Percentiles rank a stretch among this genome's conserved stretches.
These are phyloP conservation scores for Rhizopogon vinicolor DNA, from an alignment of 768 basidiomycete genomes.

Conservation along the genomic window DNA sequence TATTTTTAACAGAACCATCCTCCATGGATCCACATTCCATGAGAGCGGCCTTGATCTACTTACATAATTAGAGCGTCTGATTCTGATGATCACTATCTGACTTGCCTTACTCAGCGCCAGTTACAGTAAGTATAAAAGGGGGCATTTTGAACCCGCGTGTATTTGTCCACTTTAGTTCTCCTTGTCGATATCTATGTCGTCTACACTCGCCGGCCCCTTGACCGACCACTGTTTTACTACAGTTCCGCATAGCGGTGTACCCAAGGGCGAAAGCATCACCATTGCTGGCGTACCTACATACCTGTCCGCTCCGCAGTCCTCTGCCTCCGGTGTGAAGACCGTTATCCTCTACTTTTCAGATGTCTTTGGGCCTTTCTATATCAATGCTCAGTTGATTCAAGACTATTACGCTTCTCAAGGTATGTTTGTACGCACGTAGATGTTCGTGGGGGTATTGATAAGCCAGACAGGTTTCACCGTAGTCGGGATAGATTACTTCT, in stretches of 20 bases:
- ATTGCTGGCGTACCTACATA: constrained; percentile 46
- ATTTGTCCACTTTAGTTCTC: background rate
- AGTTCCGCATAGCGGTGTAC: constrained; percentile 47
- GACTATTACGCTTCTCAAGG: constrained; percentile 62
- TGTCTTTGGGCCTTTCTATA: constrained; percentile 53
- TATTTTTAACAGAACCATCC: too few relatives aligned
- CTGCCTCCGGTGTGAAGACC: constrained; percentile 26
- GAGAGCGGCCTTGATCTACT: too few relatives aligned
- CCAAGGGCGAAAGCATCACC: constrained; percentile 34
- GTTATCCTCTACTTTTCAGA: constrained; percentile 58
- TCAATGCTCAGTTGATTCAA: constrained; percentile 56
- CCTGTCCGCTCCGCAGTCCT: constrained; percentile 39
- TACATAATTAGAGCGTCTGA: too few relatives aligned
- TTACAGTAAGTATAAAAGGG: background rate
- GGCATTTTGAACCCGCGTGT: too few relatives aligned
- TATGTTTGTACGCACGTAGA: constrained; percentile 16
- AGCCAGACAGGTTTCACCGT: constrained; percentile 48
- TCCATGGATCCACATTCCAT: too few relatives aligned
- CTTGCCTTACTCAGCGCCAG: too few relatives aligned
- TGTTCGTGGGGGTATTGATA: background rate
- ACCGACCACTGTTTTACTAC: constrained; percentile 50
- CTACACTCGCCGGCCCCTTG: constrained; percentile 29
- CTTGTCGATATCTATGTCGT: background rate
- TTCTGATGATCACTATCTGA: too few relatives aligned
- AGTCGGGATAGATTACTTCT: constrained; percentile 59